A percentile compares a stretch with the other conserved stretches of the same genome.
These are phyloP conservation scores for Besnoitia besnoiti DNA, from an alignment of 169 alveolate species.

Conservation along the genomic window DNA sequence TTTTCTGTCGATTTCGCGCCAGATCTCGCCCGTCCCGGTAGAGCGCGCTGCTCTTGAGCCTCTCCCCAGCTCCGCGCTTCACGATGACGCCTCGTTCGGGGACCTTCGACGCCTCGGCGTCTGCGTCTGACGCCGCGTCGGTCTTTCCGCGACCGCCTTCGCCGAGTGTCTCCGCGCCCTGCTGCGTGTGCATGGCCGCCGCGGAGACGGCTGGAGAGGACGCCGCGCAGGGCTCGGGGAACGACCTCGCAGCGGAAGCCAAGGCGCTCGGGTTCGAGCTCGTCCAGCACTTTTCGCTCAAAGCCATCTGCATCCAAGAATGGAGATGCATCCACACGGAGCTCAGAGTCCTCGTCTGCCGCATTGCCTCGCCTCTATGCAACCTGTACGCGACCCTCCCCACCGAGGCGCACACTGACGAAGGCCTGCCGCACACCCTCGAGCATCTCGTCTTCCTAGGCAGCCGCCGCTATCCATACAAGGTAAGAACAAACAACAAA, in stretches of 20 bases:
- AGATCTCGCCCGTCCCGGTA: too few species aligned
- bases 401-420: slow-evolving; percentile 85
- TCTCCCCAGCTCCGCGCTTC: not conserved
- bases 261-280: not conserved
- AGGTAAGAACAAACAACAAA: slow-evolving; percentile 66
- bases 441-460: slow-evolving; percentile 88
- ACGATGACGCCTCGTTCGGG: not conserved
- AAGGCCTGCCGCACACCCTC: slow-evolving; percentile 89
- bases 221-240: not conserved
- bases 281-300: slow-evolving; percentile 20
- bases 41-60: too few species aligned
- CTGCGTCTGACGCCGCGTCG: not conserved
- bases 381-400: slow-evolving; percentile 26
- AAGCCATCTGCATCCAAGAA: not conserved
- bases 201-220: not conserved
- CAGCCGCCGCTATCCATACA: slow-evolving; percentile 81
- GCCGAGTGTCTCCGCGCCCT: slow-evolving; percentile 17
- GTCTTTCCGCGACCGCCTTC: not conserved
- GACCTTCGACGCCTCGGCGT: not conserved
- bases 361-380: slow-evolving; percentile 32
- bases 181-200: not conserved
- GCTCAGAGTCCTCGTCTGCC: not conserved
- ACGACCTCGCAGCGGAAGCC: not conserved
- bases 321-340: slow-evolving; percentile 14
- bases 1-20: too few species aligned